Percentiles rank a stretch among this genome's conserved stretches.
Conservation (phyloP, 306 rosid species). For the Gleditsia sinensis region DNA sequence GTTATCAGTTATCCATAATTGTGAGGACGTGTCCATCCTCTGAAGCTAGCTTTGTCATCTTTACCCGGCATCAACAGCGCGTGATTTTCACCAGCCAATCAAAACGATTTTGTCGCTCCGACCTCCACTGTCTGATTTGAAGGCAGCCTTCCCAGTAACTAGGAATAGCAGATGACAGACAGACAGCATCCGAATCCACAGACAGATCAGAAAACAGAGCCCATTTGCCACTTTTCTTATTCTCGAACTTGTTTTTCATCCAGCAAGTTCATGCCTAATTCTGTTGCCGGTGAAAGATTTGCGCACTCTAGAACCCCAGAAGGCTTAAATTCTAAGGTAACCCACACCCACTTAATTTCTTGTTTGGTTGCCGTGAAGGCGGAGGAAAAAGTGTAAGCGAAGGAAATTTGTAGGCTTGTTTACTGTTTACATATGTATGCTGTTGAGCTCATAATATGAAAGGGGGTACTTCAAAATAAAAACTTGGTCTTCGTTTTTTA, state of each 20-base stretch:
- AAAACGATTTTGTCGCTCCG: background rate
- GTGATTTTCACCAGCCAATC: background rate
- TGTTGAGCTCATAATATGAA: background rate
- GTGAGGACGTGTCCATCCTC: slow-evolving; percentile 7
- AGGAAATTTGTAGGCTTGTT: background rate
- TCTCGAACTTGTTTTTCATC: background rate
- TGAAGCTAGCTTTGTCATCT: background rate
- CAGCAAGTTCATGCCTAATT: background rate
- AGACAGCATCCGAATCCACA: background rate
- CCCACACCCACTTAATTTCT: background rate
- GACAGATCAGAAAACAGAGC: background rate
- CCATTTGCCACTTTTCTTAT: background rate
- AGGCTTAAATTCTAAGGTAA: background rate
- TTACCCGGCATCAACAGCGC: background rate
- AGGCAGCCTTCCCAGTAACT: background rate
- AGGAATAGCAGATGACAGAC: background rate
- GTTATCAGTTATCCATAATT: slow-evolving; percentile 17
- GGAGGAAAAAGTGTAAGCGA: background rate
- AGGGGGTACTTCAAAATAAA: background rate
- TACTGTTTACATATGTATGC: background rate
- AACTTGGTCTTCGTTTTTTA: background rate
- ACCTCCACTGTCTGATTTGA: background rate
- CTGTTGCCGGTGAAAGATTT: background rate
- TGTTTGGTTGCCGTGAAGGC: background rate
- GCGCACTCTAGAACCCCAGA: background rate